Base-by-base conservation (phyloP, 768 basidiomycete genomes). In the Holtermanniella nyarrowii region DNA sequence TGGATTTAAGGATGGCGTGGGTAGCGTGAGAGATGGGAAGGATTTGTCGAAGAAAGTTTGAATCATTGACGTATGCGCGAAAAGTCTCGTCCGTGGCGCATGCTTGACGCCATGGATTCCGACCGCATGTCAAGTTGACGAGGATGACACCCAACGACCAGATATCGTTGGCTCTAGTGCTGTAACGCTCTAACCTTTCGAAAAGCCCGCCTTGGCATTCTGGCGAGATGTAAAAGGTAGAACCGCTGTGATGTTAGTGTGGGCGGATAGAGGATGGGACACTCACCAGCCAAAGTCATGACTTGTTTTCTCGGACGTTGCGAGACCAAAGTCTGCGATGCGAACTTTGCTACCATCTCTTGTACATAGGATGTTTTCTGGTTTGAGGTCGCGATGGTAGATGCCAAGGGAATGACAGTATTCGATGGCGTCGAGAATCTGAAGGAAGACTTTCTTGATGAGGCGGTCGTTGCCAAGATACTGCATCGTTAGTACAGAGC, bases 181-280 rank as follows among this genome's bases (percentile, higher is more conserved):
- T 85, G 73, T 99, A 76, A 3, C 79, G 58, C 75, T 57, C 61
- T 21, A 72, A 59, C 18, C 68, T 62, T 41, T 72, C 69, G 56
- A 70, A 74, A 16, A 74, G 52, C 10, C 83, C 84, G 14, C 85
- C 82, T 60, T 74, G 74, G 57, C 76, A 76, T 56, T 76, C 76
- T 68, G 91, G 91, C 65, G 88, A 90, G 85, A 97, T 91, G 73
- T 95, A 93, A 72, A 89, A 95, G n/a, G 90, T 81, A 62, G 87
- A 90, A n/a, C 91, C 91, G 27, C 59, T 59, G 26, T 10, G 26
- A 16, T 37, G 26, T 37, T 22, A 24, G 7, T 18, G 18, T 13
- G 22, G 26, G 24, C n/a, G 22, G 23, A 26, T 11, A 20, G 3
- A 21, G 23, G 22, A 45, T 10, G 40, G 3, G 23, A 16, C 20